Evolutionary conservation across 1,139 yeast genomes (phyloP).

Genomic region (Kluyveromyces marxianus): DNA sequence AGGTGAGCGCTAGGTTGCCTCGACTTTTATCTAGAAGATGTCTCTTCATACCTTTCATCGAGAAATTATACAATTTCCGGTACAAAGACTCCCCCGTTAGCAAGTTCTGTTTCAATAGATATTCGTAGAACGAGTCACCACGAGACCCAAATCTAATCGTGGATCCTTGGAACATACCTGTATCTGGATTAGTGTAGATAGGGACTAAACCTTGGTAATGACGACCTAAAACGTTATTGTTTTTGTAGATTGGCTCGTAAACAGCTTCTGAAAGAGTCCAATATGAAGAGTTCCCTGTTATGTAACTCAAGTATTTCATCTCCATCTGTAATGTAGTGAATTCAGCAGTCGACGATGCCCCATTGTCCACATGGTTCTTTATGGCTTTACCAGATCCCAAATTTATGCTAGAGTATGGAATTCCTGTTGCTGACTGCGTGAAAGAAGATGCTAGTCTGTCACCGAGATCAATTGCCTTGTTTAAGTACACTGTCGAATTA

Average conservation of each 20-base stretch:
- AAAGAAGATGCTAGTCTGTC: constrained; percentile 58
- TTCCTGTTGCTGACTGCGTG: constrained; percentile 47
- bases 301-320: constrained; percentile 69
- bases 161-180: constrained; percentile 59
- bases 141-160: constrained; percentile 78
- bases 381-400: constrained; percentile 55
- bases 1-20: constrained; percentile 40
- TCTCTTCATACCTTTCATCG: constrained; percentile 66
- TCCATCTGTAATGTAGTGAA: constrained; percentile 85
- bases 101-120: constrained; percentile 75
- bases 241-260: constrained; percentile 54
- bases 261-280: constrained; percentile 76
- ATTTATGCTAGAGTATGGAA: constrained; percentile 78
- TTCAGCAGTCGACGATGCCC: constrained; percentile 82
- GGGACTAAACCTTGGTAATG: constrained; percentile 71
- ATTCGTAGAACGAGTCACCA: constrained; percentile 92
- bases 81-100: constrained; percentile 63
- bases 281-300: constrained; percentile 71
- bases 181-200: constrained; percentile 65
- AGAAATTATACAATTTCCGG: constrained; percentile 66
- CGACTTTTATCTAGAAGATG: constrained; percentile 55
- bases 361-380: constrained; percentile 56
- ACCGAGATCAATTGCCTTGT: constrained; percentile 71
- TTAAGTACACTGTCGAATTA: constrained; percentile 49
- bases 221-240: constrained; percentile 17